These are phyloP conservation scores for Talaromyces sp. DNA, from an alignment of 2,329 filamentous ascomycete genomes.

Conservation along the genomic window DNA sequence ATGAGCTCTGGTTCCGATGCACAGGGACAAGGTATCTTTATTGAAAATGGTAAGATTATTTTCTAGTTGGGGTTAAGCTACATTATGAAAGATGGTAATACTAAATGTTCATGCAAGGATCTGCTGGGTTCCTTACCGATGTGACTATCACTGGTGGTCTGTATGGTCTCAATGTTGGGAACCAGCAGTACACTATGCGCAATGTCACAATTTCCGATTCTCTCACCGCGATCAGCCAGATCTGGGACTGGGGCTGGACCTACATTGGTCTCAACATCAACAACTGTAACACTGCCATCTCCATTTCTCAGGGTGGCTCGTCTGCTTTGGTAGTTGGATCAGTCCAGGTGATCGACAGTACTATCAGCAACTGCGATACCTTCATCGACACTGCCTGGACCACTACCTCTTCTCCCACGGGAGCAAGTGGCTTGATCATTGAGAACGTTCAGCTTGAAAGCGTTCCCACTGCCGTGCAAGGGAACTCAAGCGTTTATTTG, in stretches of 20 bases:
- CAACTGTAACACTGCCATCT: slow-evolving; percentile 49
- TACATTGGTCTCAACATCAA: slow-evolving; percentile 47
- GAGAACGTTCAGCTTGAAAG: slow-evolving; percentile 51
- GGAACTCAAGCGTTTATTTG: slow-evolving; percentile 31
- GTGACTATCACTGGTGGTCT: slow-evolving; percentile 56
- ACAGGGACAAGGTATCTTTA: slow-evolving; percentile 54
- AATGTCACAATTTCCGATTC: slow-evolving; percentile 50
- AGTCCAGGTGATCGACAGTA: slow-evolving; percentile 52
- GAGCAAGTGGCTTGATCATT: slow-evolving; percentile 47
- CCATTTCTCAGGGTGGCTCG: slow-evolving; percentile 41
- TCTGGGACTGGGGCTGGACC: slow-evolving; percentile 58
- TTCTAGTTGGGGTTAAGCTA: background rate
- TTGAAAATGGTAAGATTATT: slow-evolving; percentile 46
- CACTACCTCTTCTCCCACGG: slow-evolving; percentile 33
- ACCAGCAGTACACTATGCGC: slow-evolving; percentile 59
- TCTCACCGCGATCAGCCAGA: slow-evolving; percentile 49
- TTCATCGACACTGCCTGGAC: slow-evolving; percentile 46
- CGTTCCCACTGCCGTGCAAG: slow-evolving; percentile 40
- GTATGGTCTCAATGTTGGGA: slow-evolving; percentile 55
- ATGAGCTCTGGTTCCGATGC: slow-evolving; percentile 44
- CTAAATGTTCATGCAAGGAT: slow-evolving; percentile 27
- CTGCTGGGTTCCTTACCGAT: slow-evolving; percentile 56
- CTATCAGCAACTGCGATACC: slow-evolving; percentile 44
- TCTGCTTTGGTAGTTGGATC: slow-evolving; percentile 47
- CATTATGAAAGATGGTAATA: background rate